phyloP scores from a whole-genome alignment of 2,329 filamentous ascomycete genomes.

The Monosporascus ibericus region DNA sequence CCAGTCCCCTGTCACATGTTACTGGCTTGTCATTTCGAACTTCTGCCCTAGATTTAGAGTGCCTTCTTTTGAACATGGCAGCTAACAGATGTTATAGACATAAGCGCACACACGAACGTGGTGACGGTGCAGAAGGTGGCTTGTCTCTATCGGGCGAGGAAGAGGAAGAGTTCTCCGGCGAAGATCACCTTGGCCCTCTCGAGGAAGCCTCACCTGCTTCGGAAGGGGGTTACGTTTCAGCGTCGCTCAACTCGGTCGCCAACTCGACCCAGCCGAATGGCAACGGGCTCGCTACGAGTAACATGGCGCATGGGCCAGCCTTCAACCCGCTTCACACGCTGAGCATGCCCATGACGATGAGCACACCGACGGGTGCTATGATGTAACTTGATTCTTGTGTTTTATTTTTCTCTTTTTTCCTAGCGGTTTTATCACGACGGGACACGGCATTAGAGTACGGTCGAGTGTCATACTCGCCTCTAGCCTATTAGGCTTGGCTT shows the following conservation, averaged over 20 bases:
- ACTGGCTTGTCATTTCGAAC: slow-evolving; percentile 15
- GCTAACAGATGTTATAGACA: slow-evolving; percentile 58
- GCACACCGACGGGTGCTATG: slow-evolving; percentile 40
- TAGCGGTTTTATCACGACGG: slow-evolving; percentile 14
- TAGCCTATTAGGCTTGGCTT: not conserved
- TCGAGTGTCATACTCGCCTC: not conserved
- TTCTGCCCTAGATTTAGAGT: slow-evolving; percentile 22
- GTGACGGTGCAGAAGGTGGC: slow-evolving; percentile 51
- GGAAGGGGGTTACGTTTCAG: slow-evolving; percentile 55
- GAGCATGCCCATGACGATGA: slow-evolving; percentile 60
- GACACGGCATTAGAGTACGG: slow-evolving; percentile 9
- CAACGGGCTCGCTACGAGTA: slow-evolving; percentile 20
- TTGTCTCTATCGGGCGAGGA: slow-evolving; percentile 73
- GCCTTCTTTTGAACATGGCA: slow-evolving; percentile 1
- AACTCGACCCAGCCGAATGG: slow-evolving; percentile 25
- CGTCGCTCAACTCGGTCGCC: slow-evolving; percentile 42
- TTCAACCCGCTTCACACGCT: slow-evolving; percentile 56
- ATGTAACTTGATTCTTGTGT: slow-evolving; percentile 20
- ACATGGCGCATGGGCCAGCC: slow-evolving; percentile 30
- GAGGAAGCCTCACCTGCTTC: slow-evolving; percentile 73
- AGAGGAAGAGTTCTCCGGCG: slow-evolving; percentile 74
- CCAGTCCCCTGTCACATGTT: no score
- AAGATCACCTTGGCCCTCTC: slow-evolving; percentile 75
- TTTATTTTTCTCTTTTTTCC: slow-evolving; percentile 11
- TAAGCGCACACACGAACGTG: slow-evolving; percentile 67